Evolutionary conservation across 805 yeast species (phyloP), one percentile per base, ranked within the genome.

Genomic region (Teunomyces pallodes): DNA sequence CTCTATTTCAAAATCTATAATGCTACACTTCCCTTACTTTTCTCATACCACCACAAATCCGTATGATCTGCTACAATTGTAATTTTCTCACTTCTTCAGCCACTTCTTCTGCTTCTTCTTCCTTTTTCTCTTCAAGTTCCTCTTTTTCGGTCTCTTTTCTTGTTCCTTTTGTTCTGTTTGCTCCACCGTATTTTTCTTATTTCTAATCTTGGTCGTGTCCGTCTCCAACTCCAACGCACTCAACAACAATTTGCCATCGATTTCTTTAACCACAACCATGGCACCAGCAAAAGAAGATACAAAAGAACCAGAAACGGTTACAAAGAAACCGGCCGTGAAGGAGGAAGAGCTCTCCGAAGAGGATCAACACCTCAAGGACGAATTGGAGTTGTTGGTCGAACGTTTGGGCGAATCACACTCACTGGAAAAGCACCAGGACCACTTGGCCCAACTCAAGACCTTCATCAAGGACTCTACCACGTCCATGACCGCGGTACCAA

Each of bases 401-500:
- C 80, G 89, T 46, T 73, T 94, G 52, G 70, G 70, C 51, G 90
- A 83, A 53, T 75, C 77, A 50, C 58, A 74, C 42, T 42, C 58
- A 6, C 59, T 52, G n/a, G 64, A 70, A 14, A 70, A 81, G 16
- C 87, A 88, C 62, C 69, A 69, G 31, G 70, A 81, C 9, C 79
- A 90, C n/a, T 76, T 94, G 57, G 76, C 77, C 36, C 76, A 84
- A 45, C 78, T 94, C 66, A 90, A 90, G 62, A 80, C 77, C 43
- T 82, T 82, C 58, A 91, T 94, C 59, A 82, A 89, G 55, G 95
- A 94, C 47, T 87, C 97, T 9, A 94, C 99, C 2, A 88, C 97
- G 33, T 91, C 97, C 7, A 94, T 94, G 97, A 94, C 99, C 1
- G 99, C 99, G 2, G 99, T 94, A 45, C 99, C 99, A 33, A 94